Conservation (phyloP, 345 rosid species). For the Salix udensis region DNA sequence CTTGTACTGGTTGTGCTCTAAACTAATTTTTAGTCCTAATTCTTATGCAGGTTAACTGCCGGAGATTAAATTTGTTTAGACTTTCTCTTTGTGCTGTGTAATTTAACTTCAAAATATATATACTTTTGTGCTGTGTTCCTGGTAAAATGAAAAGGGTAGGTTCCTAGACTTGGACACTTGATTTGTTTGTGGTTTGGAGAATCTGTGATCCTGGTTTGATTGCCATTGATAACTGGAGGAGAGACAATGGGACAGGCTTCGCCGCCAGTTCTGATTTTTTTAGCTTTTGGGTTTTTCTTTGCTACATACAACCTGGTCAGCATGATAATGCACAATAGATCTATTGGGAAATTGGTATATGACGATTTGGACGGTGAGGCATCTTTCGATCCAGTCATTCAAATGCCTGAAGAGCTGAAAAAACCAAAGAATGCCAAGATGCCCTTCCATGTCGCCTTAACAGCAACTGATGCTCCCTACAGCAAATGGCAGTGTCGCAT, state of each 20-base stretch:
- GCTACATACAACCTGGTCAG: conserved; percentile 71
- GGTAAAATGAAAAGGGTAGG: background rate
- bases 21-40: background rate
- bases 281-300: conserved; percentile 64
- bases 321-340: conserved; percentile 25
- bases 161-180: background rate
- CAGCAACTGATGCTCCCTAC: conserved; percentile 81
- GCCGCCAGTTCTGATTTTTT: conserved; percentile 43
- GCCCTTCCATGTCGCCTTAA: conserved; percentile 75
- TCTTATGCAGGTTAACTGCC: conserved; percentile 16
- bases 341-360: conserved; percentile 6
- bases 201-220: conserved; percentile 6
- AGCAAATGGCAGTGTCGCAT: conserved; percentile 96
- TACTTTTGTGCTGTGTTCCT: background rate
- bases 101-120: background rate
- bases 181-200: background rate
- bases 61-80: conserved; percentile 6
- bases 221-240: conserved; percentile 22
- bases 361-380: conserved; percentile 24
- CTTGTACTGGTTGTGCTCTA: background rate
- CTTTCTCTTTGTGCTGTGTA: background rate
- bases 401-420: conserved; percentile 52
- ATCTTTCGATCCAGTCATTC: conserved; percentile 58
- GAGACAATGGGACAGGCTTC: conserved; percentile 58
- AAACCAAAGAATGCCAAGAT: conserved; percentile 24